phyloP scores from a whole-genome alignment of 1,284 basidiomycete species.

The Ustilago shanxiensis region DNA sequence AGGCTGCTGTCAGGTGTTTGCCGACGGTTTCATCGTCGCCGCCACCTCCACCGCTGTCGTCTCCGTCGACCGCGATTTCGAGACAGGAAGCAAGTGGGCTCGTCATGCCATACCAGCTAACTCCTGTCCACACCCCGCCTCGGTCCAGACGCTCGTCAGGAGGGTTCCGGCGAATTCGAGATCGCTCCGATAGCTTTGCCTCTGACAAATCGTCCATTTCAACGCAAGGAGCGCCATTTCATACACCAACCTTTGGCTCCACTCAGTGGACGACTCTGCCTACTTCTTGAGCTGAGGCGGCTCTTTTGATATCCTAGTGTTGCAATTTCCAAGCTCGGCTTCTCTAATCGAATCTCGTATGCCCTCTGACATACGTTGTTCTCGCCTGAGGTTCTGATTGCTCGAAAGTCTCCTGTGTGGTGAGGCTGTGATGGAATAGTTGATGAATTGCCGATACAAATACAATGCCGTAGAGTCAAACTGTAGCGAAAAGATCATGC shows the following conservation, averaged over 20 bases:
- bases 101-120: slow-evolving; percentile 2
- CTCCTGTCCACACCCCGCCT: slow-evolving; percentile 20
- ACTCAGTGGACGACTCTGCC: slow-evolving; percentile 24
- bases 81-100: not conserved
- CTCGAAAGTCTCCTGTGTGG: not conserved
- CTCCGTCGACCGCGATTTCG: not conserved
- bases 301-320: too few relatives aligned
- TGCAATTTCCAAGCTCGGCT: too few relatives aligned
- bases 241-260: slow-evolving; percentile 37
- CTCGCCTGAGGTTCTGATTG: not conserved
- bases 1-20: not conserved
- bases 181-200: slow-evolving; percentile 24
- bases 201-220: slow-evolving; percentile 16
- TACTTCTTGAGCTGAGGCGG: not conserved
- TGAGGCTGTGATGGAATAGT: not conserved
- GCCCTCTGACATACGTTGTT: not conserved
- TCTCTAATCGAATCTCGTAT: not conserved
- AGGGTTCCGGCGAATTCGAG: not conserved
- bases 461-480: slow-evolving; percentile 17
- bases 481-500: slow-evolving; percentile 13
- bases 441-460: slow-evolving; percentile 35
- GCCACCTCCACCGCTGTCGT: slow-evolving; percentile 27
- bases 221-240: slow-evolving; percentile 19
- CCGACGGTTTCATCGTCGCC: slow-evolving; percentile 10
- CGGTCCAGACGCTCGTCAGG: slow-evolving; percentile 20